A percentile compares a stretch with the other conserved stretches of the same genome.
These are phyloP conservation scores for Ophiostoma perfectum DNA, from an alignment of 2,329 filamentous ascomycete genomes.

Conservation along the genomic window DNA sequence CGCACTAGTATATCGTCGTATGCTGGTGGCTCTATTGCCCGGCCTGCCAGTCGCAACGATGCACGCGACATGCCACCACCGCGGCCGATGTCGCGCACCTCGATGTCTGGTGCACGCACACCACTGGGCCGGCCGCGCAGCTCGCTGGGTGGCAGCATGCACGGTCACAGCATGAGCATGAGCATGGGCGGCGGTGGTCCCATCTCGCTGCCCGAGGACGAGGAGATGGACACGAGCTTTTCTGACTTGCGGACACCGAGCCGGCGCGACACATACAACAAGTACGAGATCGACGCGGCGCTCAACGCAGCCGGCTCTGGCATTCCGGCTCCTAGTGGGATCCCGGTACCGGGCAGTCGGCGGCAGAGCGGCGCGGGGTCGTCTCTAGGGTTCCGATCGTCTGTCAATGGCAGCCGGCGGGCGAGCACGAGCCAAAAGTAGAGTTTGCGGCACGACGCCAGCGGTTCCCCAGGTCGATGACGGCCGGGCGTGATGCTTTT, in stretches of 20 bases:
- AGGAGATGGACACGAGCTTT: constrained; percentile 39
- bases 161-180: constrained; percentile 51
- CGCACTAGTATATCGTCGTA: constrained; percentile 59
- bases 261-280: constrained; percentile 49
- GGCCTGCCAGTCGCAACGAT: constrained; percentile 47
- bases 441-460: neutral
- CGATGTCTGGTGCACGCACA: constrained; percentile 55
- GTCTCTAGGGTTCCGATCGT: constrained; percentile 13
- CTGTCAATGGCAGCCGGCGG: constrained; percentile 18
- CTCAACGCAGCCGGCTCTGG: constrained; percentile 30
- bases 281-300: constrained; percentile 40
- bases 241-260: constrained; percentile 49
- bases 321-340: constrained; percentile 32
- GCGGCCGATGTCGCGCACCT: constrained; percentile 61
- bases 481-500: neutral
- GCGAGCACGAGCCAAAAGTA: constrained; percentile 37
- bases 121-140: constrained; percentile 65
- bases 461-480: neutral
- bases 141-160: constrained; percentile 59
- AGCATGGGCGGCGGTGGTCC: constrained; percentile 36
- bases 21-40: constrained; percentile 37
- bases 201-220: constrained; percentile 42
- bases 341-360: constrained; percentile 42
- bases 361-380: constrained; percentile 31
- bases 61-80: constrained; percentile 44